phyloP scores from a whole-genome alignment of 108 stramenopile genomes.

The Conticribra guillardii region DNA sequence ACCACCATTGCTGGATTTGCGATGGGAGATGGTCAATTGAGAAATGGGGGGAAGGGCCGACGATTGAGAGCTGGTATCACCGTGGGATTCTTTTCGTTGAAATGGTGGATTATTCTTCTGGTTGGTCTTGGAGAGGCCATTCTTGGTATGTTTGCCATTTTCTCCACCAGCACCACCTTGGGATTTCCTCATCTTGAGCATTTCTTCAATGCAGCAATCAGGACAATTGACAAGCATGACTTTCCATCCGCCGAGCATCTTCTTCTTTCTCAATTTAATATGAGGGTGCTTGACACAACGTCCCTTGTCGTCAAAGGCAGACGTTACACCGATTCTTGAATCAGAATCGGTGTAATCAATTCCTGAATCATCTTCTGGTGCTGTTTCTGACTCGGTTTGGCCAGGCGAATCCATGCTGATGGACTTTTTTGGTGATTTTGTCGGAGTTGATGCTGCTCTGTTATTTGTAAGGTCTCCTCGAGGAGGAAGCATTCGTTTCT shows the following conservation, averaged over 20 bases:
- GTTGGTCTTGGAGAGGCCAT: slow-evolving; percentile 6
- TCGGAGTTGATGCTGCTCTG: too few relatives aligned
- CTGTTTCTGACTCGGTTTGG: slow-evolving; percentile 6
- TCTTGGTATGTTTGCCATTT: too few relatives aligned
- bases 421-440: slow-evolving; percentile 3
- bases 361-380: neutral
- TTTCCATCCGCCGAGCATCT: slow-evolving; percentile 51
- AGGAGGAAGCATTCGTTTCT: too few relatives aligned
- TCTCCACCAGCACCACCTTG: too few relatives aligned
- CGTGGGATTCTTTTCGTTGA: neutral
- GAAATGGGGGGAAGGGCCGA: slow-evolving; percentile 17
- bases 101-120: neutral
- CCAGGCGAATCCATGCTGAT: neutral
- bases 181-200: slow-evolving; percentile 34
- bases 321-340: neutral
- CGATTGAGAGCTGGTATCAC: slow-evolving; percentile 7
- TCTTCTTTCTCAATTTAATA: slow-evolving; percentile 47
- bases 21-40: slow-evolving; percentile 3
- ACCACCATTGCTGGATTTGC: neutral
- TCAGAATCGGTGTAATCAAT: neutral
- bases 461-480: too few relatives aligned
- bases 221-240: slow-evolving; percentile 40
- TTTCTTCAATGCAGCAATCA: slow-evolving; percentile 45
- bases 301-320: slow-evolving; percentile 38
- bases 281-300: slow-evolving; percentile 45